Evolutionary conservation across 75 land plant species (phyloP).

Genomic region (Selaginella moellendorffii): DNA sequence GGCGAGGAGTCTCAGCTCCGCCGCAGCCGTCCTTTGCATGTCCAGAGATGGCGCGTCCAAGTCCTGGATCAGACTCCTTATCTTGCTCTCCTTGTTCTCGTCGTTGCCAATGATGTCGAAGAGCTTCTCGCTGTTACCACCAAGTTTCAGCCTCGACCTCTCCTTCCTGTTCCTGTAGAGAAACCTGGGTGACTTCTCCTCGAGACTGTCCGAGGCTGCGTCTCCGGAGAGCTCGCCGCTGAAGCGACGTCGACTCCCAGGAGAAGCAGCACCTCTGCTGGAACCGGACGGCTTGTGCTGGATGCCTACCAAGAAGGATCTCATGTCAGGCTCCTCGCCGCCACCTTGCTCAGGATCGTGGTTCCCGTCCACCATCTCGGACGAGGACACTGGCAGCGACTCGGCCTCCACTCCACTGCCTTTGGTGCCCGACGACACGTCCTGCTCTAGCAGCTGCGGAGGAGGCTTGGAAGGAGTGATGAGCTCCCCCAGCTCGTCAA

Average conservation of each 20-base stretch:
- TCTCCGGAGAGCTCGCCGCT: too few species aligned
- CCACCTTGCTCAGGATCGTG: background rate
- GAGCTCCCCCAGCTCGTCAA: too few species aligned
- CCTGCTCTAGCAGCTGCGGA: background rate
- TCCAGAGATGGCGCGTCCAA: background rate
- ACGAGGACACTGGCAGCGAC: background rate
- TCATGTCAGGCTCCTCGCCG: background rate
- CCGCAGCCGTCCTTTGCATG: background rate
- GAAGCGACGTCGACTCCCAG: background rate
- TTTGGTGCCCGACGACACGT: background rate
- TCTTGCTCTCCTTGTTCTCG: background rate
- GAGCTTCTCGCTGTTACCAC: background rate
- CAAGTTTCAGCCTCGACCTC: background rate
- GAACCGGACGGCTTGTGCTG: too few species aligned
- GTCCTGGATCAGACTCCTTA: background rate
- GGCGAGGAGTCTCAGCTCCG: slow-evolving; percentile 4
- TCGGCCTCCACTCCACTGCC: background rate
- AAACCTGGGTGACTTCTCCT: background rate
- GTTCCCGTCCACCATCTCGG: background rate
- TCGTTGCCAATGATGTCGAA: background rate
- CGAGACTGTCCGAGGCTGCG: too few species aligned
- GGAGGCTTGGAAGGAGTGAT: too few species aligned
- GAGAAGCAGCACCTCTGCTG: background rate
- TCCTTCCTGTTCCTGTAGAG: background rate
- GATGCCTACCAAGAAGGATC: background rate